phyloP scores from a whole-genome alignment of 805 yeast genomes.

The Candida boleticola region DNA sequence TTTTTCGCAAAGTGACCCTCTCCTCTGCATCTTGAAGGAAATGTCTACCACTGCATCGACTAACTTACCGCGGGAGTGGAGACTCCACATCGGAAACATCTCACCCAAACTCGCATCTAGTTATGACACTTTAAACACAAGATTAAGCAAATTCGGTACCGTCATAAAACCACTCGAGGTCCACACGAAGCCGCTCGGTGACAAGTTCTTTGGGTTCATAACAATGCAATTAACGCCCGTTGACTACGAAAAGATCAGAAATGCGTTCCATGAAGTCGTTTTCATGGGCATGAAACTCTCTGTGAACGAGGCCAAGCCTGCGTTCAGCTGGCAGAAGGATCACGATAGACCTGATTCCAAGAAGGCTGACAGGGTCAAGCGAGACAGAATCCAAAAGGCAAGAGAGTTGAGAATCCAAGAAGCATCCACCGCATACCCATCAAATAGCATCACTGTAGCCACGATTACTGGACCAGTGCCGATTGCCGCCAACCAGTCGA shows the following conservation, averaged over 20 bases:
- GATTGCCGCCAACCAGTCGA: slow-evolving; percentile 9
- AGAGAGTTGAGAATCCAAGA: slow-evolving; percentile 45
- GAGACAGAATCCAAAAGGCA: slow-evolving; percentile 30
- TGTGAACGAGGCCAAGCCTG: slow-evolving; percentile 61
- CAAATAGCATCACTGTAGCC: slow-evolving; percentile 13
- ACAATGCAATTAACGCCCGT: slow-evolving; percentile 52
- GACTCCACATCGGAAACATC: slow-evolving; percentile 69
- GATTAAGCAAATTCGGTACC: slow-evolving; percentile 65
- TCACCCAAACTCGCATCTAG: slow-evolving; percentile 50
- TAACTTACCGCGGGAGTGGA: not conserved
- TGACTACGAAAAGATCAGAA: slow-evolving; percentile 48
- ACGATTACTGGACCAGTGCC: not conserved
- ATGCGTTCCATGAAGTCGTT: slow-evolving; percentile 64
- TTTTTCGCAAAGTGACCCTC: too few species aligned
- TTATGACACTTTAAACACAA: slow-evolving; percentile 44
- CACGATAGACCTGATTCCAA: slow-evolving; percentile 37
- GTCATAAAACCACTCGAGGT: slow-evolving; percentile 46
- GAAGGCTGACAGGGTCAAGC: slow-evolving; percentile 21
- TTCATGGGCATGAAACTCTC: slow-evolving; percentile 72
- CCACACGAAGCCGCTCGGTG: slow-evolving; percentile 54
- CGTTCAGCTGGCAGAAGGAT: slow-evolving; percentile 50
- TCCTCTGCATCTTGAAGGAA: too few species aligned
- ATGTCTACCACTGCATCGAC: too few species aligned
- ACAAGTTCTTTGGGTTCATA: slow-evolving; percentile 62
- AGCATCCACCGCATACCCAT: slow-evolving; percentile 23